These are phyloP conservation scores for Penicillium macrosclerotiorum DNA, from an alignment of 495 filamentous ascomycete species.

Conservation along the genomic window DNA sequence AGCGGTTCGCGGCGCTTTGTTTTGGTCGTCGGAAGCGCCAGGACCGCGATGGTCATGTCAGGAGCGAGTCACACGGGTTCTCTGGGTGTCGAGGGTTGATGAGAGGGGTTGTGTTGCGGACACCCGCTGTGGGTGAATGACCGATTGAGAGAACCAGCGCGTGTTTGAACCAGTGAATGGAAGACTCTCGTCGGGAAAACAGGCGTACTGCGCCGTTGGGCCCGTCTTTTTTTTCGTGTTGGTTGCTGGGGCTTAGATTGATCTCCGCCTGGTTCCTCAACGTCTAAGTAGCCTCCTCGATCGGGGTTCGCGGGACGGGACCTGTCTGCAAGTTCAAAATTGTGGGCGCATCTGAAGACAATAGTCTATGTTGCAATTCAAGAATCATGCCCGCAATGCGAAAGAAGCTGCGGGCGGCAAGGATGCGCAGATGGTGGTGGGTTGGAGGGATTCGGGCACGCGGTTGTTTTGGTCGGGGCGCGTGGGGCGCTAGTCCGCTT, in stretches of 20 bases:
- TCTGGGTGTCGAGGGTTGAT: constrained; percentile 1
- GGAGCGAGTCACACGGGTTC: constrained; percentile 16
- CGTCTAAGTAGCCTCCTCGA: not conserved
- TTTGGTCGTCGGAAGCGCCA: constrained; percentile 39
- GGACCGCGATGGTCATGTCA: constrained; percentile 50
- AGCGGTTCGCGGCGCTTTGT: constrained; percentile 47
- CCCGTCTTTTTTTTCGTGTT: constrained; percentile 9
- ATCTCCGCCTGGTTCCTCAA: constrained; percentile 4
- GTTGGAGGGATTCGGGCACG: constrained; percentile 38
- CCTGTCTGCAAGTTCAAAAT: not conserved
- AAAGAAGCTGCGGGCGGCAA: constrained; percentile 22
- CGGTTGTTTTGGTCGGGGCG: constrained; percentile 52
- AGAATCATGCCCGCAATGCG: constrained; percentile 15
- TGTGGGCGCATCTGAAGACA: not conserved
- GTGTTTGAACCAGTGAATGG: not conserved
- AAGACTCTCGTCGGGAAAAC: not conserved
- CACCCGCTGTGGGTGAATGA: constrained; percentile 1
- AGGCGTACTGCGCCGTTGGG: constrained; percentile 7
- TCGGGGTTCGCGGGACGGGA: not conserved
- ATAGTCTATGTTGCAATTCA: not conserved
- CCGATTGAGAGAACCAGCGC: constrained; percentile 3
- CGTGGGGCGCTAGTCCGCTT: constrained; percentile 46
- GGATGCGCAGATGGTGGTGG: constrained; percentile 22
- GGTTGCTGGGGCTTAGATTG: constrained; percentile 1
- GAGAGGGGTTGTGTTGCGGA: constrained; percentile 1